These are phyloP conservation scores for Hyparrhenia diplandra DNA, from an alignment of 176 grass and related monocot genomes.

Conservation along the genomic window DNA sequence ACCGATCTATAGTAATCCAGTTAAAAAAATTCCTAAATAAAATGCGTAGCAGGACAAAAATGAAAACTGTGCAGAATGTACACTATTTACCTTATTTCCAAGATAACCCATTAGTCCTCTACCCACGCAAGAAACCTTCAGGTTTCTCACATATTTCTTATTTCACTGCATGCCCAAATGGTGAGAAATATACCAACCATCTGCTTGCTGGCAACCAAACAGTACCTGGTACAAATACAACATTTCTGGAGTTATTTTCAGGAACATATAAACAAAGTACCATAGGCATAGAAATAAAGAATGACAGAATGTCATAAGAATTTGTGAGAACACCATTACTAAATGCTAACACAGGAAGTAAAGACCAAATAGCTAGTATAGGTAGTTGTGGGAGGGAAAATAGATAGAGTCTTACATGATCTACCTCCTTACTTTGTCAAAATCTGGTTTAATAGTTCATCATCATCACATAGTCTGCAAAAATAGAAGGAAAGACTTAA, in stretches of 20 bases:
- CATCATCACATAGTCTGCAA: too few relatives aligned
- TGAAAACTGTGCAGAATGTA: background rate
- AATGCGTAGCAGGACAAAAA: background rate
- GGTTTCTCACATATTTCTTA: slow-evolving; percentile 80
- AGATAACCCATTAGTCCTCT: slow-evolving; percentile 99
- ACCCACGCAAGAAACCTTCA: slow-evolving; percentile 95
- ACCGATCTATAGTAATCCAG: background rate
- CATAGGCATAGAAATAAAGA: too few relatives aligned
- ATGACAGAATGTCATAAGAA: too few relatives aligned
- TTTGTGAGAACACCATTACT: too few relatives aligned
- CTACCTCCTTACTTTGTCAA: too few relatives aligned
- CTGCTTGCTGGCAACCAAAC: slow-evolving; percentile 94
- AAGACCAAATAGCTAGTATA: too few relatives aligned
- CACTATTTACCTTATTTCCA: slow-evolving; percentile 80
- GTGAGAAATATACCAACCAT: slow-evolving; percentile 99
- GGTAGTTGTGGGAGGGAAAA: too few relatives aligned
- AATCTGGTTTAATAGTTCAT: too few relatives aligned
- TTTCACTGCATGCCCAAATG: slow-evolving; percentile 76
- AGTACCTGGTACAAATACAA: slow-evolving; percentile 54
- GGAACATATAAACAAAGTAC: background rate
- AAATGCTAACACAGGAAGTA: too few relatives aligned
- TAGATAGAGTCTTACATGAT: too few relatives aligned
- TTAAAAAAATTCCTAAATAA: background rate
- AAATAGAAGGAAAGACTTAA: too few relatives aligned
- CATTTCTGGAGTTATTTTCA: slow-evolving; percentile 13